Evolutionary conservation across 768 basidiomycete genomes (phyloP), one percentile per base, ranked within the genome.

Genomic region (Vararia minispora): DNA sequence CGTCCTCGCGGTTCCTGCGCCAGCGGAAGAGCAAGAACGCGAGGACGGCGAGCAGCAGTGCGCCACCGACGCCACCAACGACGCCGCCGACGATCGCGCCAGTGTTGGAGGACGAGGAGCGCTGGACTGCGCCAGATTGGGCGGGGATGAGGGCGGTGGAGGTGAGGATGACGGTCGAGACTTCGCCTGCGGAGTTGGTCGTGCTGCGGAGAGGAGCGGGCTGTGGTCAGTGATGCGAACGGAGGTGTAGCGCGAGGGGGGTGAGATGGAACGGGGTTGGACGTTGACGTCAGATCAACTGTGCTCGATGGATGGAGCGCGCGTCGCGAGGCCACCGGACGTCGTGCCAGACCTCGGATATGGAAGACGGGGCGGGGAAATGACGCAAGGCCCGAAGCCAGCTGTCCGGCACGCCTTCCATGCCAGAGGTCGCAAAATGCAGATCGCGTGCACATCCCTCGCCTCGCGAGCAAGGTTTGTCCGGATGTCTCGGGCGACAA

Each of bases 21-120:
- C 52, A 52, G 28, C 56, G 54, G 51, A 57, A 60, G 41, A 54
- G 43, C 21, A 56, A 41, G 8, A 59, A 39, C 16, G 51, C 48
- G 26, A 52, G 33, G n/a, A 58, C 22, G 26, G 60, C 45, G 26
- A 50, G 26, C 23, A 53, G 28, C 25, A 58, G 36, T 2, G 48
- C 52, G 5, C n/a, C 41, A 10, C 26, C 38, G 14, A 41, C 46
- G 2, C 57, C 59, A 20, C 53, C 58, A 24, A 50, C 52, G 17
- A 52, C 45, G 22, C 53, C 53, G 29, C 60, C 60, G 3, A 48
- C 54, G 31, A 61, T 54, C 16, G 59, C 54, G 35, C 47, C 51
- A 16, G 43, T 42, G 22, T 40, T 33, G 22, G 44, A 45, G 12
- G 37, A 32, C 27, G 39, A 18, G 17, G 28, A 25, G 14, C 31